Evolutionary conservation across 2,329 filamentous ascomycete species (phyloP), one percentile per base, ranked within the genome.

Genomic region (Incumbomyces delicatus): DNA sequence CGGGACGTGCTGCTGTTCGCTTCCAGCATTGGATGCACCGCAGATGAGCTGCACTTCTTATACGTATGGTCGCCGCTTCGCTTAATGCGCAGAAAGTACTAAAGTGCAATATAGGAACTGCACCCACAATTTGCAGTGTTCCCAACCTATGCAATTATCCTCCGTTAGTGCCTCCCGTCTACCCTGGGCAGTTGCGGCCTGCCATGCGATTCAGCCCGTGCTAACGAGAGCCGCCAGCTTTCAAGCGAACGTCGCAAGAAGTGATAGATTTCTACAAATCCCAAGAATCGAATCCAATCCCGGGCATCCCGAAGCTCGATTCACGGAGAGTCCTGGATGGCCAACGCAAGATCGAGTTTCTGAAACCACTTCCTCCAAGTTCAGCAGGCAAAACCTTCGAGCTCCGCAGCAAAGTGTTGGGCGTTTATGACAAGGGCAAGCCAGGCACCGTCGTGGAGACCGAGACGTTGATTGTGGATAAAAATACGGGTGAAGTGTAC

Each of bases 41-140:
- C 76, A n/a, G 81, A 94, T 58, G 89, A 95, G 73, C 78, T 95
- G 60, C 87, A 95, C 63, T 94, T 90, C 63, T 81, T 95, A 68
- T 95, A 88, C 60, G 87, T 92, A 74, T 50, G 77, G 61, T 32
- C 16, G 31, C 12, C 12, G 34, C 11, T 20, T 22, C 6, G 2
- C 7, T n/a, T 40, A 10, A 12, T 22, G 12, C 5, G 37, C 17
- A 32, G 10, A 6, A 29, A 20, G 16, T 39, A 27, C 36, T 7
- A 41, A 17, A 33, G 17, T 17, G 20, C 50, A 35, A 48, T 22
- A n/a, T 37, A 53, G 86, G 89, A 95, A 69, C 77, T 94, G 44
- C 83, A 95, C 63, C 87, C 88, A 38, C 76, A 85, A 49, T 95
- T 95, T 64, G 69, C 83, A 51, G 84, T 86, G 58, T 95, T 95